Evolutionary conservation across 768 basidiomycete genomes (phyloP), one percentile per base, ranked within the genome.

Genomic region (Pholiota conissans): DNA sequence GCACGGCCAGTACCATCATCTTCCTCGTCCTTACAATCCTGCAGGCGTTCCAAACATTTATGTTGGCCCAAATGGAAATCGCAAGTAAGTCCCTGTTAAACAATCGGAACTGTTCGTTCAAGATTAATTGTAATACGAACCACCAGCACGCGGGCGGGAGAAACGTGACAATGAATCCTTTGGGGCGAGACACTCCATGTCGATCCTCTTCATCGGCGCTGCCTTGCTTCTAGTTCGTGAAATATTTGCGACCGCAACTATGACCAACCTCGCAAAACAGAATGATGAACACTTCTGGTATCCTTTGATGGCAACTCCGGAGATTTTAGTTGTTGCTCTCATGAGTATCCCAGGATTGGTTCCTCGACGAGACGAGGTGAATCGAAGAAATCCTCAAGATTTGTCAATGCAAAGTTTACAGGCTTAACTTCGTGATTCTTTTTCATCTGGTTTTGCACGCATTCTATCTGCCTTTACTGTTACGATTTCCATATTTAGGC

Each of bases 221-320:
- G 14, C 67, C 3, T 61, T 79, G 11, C 67, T 79, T 20, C 61
- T 80, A 8, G 51, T 77, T 4, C 70, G 77, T 16, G 75, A 79
- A 56, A 55, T 57, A 0, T 80, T 74, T 59, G 55, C 69, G 10
- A 65, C 67, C 0, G 74, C 71, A 2, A 77, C 76, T 0, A 52
- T 76, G 0, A 56, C 50, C n/a, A 63, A 74, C 29, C 26, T 55
- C 1, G 14, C 37, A 2, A 70, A 64, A 45, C 64, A 69, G 49
- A 65, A 67, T 20, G 62, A 70, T 6, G 79, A 80, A 50, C 67
- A 62, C 14, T 61, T 72, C 3, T 79, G 77, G 76, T 79, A 79
- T 58, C 76, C 78, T 1, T 59, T 80, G 2, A 61, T 73, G 1
- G 75, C 74, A 1, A 49, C 75, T 2, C 74, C 78, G 0, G 79